A percentile compares a stretch with the other conserved stretches of the same genome.
Evolutionary conservation across 2,329 filamentous ascomycete genomes (phyloP).

Genomic region (Aspergillus thermomutatus): DNA sequence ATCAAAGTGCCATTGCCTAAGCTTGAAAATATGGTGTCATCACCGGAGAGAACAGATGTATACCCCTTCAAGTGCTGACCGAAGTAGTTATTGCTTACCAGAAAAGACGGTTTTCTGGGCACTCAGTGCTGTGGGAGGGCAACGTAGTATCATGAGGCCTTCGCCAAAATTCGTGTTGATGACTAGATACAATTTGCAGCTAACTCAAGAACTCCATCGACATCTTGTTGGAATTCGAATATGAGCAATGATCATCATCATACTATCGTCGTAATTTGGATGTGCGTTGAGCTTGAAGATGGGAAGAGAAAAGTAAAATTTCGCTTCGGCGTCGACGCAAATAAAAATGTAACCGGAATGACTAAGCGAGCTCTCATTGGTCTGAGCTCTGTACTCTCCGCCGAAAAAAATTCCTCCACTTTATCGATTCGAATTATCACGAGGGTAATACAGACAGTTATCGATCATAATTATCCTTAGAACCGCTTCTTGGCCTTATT

Average conservation of each 20-base stretch:
- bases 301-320: slow-evolving; percentile 14
- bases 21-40: slow-evolving; percentile 43
- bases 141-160: slow-evolving; percentile 3
- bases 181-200: slow-evolving; percentile 10
- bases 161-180: neutral
- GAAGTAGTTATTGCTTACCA: slow-evolving; percentile 20
- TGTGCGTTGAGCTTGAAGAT: slow-evolving; percentile 8
- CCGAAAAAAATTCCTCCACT: slow-evolving; percentile 16
- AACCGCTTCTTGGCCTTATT: neutral
- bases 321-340: slow-evolving; percentile 14
- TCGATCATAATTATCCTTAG: slow-evolving; percentile 4
- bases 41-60: slow-evolving; percentile 35
- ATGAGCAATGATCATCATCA: slow-evolving; percentile 15
- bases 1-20: slow-evolving; percentile 50
- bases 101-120: slow-evolving; percentile 16
- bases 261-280: slow-evolving; percentile 7
- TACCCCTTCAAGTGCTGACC: slow-evolving; percentile 6
- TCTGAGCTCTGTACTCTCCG: slow-evolving; percentile 8
- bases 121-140: slow-evolving; percentile 8
- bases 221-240: slow-evolving; percentile 12
- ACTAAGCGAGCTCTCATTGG: slow-evolving; percentile 15
- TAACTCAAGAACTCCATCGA: slow-evolving; percentile 9
- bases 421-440: slow-evolving; percentile 12
- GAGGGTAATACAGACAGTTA: slow-evolving; percentile 13
- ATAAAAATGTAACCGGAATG: slow-evolving; percentile 11